Percentiles rank a stretch among this genome's conserved stretches.
phyloP scores from a whole-genome alignment of 345 rosid species.

The Physaria fendleri region DNA sequence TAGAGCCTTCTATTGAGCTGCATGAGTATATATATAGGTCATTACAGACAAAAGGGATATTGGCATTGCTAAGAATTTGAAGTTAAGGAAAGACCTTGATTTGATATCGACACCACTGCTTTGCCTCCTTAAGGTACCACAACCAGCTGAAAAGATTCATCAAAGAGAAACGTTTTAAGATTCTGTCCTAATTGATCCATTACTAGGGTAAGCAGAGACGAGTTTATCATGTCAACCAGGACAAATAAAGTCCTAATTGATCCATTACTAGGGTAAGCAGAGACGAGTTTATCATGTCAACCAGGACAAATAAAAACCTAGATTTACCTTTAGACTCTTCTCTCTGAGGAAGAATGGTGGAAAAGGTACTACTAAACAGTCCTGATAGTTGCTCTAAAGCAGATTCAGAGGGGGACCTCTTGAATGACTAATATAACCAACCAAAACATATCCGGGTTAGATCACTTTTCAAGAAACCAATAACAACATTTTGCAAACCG shows the following conservation, averaged over 20 bases:
- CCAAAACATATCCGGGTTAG: background rate
- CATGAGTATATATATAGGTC: too few species aligned
- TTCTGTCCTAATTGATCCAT: background rate
- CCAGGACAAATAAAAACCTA: background rate
- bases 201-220: background rate
- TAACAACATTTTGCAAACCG: background rate
- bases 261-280: background rate
- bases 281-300: background rate
- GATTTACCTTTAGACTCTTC: conserved; percentile 54
- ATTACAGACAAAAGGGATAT: too few species aligned
- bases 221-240: background rate
- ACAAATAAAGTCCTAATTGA: background rate
- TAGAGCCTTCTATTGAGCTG: conserved; percentile 48
- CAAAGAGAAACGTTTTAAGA: too few species aligned
- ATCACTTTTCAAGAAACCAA: background rate
- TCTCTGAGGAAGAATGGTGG: conserved; percentile 49
- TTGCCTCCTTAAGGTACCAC: conserved; percentile 68
- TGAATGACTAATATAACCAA: conserved; percentile 41
- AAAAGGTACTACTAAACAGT: conserved; percentile 64
- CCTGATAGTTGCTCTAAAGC: conserved; percentile 72
- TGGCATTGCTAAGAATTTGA: background rate
- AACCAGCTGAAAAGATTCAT: conserved; percentile 34
- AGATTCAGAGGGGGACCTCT: conserved; percentile 72
- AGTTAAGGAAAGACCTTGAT: conserved; percentile 40
- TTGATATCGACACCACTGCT: conserved; percentile 58